Evolutionary conservation across 805 yeast genomes (phyloP), one percentile per base, ranked within the genome.

Genomic region (Myxozyma geophila): DNA sequence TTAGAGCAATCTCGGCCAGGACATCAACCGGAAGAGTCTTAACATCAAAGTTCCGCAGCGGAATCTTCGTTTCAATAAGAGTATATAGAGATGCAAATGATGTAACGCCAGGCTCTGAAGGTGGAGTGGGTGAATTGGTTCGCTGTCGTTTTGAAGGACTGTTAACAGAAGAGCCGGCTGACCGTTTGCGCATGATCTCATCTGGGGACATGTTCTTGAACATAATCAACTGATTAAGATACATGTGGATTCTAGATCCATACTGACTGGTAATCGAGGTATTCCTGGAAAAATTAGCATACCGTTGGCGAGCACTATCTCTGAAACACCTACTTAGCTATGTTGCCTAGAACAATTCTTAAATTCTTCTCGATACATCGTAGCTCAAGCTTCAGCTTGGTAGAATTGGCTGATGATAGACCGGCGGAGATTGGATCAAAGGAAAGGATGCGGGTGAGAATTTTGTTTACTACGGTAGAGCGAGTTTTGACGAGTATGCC

Each of bases 31-130:
- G 88, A 7, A 95, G 77, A 9, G 83, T 77, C 1, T 90, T 80
- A 60, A 90, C 83, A 73, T 93, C 93, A 72, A 90, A 88, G 44
- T 81, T 81, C 39, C 85, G 81, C 62, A 90, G 77, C 55, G 87
- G 86, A 71, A 87, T 85, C 47, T 78, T 76, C 39, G 85, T 78
- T 46, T 83, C 85, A 13, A 88, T 86, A 63, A 93, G 80, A 35
- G 87, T 83, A 73, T 84, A 95, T 48, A 92, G 77, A 15, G 86
- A 79, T 57, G 87, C 82, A 73, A 87, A 90, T 55, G 79, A 66
- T 12, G 48, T 19, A 10, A 40, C 28, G n/a, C 59, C 40, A 28
- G 46, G 28, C 10, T 23, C 52, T 3, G 40, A 21, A 4, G 55
- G 40, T 13, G 66, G 58, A 17, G 59, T 47, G 5, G 55, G 55